Evolutionary conservation across 495 filamentous ascomycete species (phyloP), one percentile per base, ranked within the genome.

Genomic region (Tuber magnatum): DNA sequence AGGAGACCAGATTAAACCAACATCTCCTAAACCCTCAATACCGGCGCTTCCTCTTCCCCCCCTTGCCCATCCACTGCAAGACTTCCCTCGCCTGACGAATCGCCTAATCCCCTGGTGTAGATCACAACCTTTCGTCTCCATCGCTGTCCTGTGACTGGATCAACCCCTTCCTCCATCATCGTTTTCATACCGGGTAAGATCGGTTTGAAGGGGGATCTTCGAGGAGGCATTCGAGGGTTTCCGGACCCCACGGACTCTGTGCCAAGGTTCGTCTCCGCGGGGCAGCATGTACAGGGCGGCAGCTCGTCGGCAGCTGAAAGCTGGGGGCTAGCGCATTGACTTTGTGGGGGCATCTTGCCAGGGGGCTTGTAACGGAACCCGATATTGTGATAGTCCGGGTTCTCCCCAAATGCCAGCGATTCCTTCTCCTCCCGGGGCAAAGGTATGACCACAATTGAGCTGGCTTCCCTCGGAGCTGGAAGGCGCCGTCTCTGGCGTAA

Each of bases 141-240:
- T 40, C 42, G 74, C 32, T 72, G 76, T 16, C 77, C 77, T 28
- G 77, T 79, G 44, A 68, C 70, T 14, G 76, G 77, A n/a, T 79
- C 77, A 32, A 71, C 43, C n/a, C 76, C 73, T 68, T 75, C 77
- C 28, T 79, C 76, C 76, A 73, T 78, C 28, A 71, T 79, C 22
- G 77, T 79, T 72, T 75, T 75, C 77, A 79, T 79, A 28, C 77
- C 77, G 12, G 77, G 77, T 42, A 79, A 32, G 22, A 79, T 44
- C n/a, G 77, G 77, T 32, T 79, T 79, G 24, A 79, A 79, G 2
- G 77, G 77, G 24, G 77, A 79, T 28, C 77, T 75, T 51, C 77
- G 72, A 8, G 46, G 72, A 8, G 46, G 56, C 28, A 6, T 28
- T 14, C 28, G 28, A 1, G 56, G 35, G 18, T 65, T 65, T 20